Conservation (phyloP, 176 grass and related monocot species). For the Oryza australiensis region DNA sequence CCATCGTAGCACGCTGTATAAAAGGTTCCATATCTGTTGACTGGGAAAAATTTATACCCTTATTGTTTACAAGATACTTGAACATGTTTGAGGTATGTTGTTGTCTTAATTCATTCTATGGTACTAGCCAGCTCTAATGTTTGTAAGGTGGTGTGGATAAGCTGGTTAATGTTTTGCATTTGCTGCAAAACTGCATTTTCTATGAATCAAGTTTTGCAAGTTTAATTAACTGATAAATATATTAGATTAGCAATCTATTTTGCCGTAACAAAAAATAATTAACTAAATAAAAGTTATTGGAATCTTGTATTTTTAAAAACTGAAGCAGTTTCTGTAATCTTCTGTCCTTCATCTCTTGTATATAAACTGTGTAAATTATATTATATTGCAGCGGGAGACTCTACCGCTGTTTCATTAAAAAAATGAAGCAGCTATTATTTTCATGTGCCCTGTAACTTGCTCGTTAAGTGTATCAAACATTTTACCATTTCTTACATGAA, state of each 20-base stretch:
- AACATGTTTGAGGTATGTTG: slow-evolving; percentile 95
- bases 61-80: slow-evolving; percentile 72
- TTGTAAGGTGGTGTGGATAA: background rate
- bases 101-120: slow-evolving; percentile 25
- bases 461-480: background rate
- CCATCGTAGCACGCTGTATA: slow-evolving; percentile 83
- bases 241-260: background rate
- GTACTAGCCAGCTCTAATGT: slow-evolving; percentile 4
- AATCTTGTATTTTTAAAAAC: slow-evolving; percentile 14
- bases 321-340: too few species aligned
- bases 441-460: slow-evolving; percentile 5
- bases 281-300: background rate
- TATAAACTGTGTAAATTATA: too few species aligned
- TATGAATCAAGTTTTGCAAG: background rate
- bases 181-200: slow-evolving; percentile 8
- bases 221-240: background rate
- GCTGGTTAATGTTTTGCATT: slow-evolving; percentile 5
- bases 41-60: slow-evolving; percentile 81
- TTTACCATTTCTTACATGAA: background rate
- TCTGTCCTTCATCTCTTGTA: too few species aligned
- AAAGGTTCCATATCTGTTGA: slow-evolving; percentile 72
- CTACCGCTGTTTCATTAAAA: too few species aligned
- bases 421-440: background rate
- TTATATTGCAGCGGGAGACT: too few species aligned
- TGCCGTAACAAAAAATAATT: background rate